Evolutionary conservation across 1,139 yeast species (phyloP), one percentile per base, ranked within the genome.

Genomic region (Hyphopichia wangnamkhiaoensis): DNA sequence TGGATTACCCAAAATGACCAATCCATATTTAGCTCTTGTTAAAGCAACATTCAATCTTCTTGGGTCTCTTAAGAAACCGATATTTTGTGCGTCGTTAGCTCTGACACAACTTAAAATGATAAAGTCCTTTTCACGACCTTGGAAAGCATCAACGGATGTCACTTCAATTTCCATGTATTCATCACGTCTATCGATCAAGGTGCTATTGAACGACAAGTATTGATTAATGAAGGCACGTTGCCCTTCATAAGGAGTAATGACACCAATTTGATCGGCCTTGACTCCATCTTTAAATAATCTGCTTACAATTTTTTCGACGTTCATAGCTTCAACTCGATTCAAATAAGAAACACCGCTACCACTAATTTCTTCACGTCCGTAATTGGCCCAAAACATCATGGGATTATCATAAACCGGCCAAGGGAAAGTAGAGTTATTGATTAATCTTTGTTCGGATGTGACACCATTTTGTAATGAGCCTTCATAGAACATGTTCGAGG

Each of bases 361-460:
- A 29, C 94, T 82, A 37, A 91, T 80, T 61, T 91, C 97, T 64
- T 91, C 97, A 47, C 85, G 80, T 29, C 97, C 96, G 55, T 82
- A 80, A 50, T 84, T 84, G 2, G 90, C 85, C 96, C 97, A 90
- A 54, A 91, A 88, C 94, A 90, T 86, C 96, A 89, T 88, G 15
- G 97, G 97, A 3, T 73, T 73, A 37, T 81, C 84, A 28, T 71
- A 67, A 20, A 85, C 83, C 0, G 97, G 96, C 97, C 97, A 91
- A 13, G 96, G 96, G 67, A 90, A 89, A 5, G 76, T 71, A 4
- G 81, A 71, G 19, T 76, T 65, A 6, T 67, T 54, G 23, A 84
- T 61, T 15, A 74, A 65, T 47, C 97, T 74, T 49, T 88, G 84
- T 41, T 82, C 86, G 18, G 77, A 71, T 0, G 94, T 83, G 9